These are phyloP conservation scores for Colletotrichum somersetense DNA, from an alignment of 2,329 filamentous ascomycete species.

Conservation along the genomic window DNA sequence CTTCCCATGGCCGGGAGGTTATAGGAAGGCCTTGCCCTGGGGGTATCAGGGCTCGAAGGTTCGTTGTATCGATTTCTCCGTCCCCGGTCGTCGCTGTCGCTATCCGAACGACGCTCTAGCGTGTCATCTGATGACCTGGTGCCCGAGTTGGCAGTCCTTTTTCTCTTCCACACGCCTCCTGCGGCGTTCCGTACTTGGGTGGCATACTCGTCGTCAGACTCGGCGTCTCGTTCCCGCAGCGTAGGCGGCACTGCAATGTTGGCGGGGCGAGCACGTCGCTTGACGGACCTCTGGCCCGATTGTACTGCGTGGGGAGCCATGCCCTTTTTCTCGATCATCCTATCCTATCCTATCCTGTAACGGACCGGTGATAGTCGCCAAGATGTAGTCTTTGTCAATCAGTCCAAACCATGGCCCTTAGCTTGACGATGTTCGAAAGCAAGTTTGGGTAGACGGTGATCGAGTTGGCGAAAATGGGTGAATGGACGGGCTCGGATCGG, in stretches of 20 bases:
- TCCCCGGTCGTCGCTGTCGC: conserved; percentile 25
- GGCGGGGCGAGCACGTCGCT: conserved; percentile 29
- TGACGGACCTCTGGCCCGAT: conserved; percentile 16
- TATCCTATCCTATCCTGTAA: conserved; percentile 36
- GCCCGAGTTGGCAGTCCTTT: conserved; percentile 16
- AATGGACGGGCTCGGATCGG: background rate
- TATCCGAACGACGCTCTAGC: conserved; percentile 34
- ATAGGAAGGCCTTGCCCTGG: conserved; percentile 17
- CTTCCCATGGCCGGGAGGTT: background rate
- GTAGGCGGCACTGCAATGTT: conserved; percentile 23
- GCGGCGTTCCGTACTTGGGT: conserved; percentile 25
- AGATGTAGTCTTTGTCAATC: conserved; percentile 35
- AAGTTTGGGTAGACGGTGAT: background rate
- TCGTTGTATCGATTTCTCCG: conserved; percentile 11
- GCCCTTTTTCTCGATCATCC: conserved; percentile 33
- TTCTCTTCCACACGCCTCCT: conserved; percentile 35
- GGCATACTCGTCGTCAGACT: conserved; percentile 38
- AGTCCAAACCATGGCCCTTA: conserved; percentile 36
- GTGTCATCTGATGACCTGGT: conserved; percentile 9
- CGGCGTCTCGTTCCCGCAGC: conserved; percentile 25
- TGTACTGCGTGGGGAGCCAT: conserved; percentile 36
- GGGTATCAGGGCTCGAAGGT: conserved; percentile 28
- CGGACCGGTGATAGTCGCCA: conserved; percentile 35
- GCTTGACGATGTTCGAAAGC: conserved; percentile 8
- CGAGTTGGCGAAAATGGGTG: background rate